These are phyloP conservation scores for Coffea eugenioides DNA, from an alignment of 257 asterid species.

Conservation along the genomic window DNA sequence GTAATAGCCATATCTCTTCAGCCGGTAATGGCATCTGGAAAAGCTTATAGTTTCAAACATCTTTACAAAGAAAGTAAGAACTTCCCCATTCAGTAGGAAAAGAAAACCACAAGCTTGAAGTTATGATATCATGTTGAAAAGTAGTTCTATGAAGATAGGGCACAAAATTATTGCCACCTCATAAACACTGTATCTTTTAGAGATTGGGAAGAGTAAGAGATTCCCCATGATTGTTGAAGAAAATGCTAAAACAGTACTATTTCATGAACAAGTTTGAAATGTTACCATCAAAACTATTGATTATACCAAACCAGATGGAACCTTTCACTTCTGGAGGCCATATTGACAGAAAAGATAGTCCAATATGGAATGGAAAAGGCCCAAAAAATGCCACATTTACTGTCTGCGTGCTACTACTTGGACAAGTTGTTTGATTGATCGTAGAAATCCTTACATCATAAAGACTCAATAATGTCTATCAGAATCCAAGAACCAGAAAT, in stretches of 20 bases:
- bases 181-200: neutral
- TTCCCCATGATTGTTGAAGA: neutral
- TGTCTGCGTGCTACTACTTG: neutral
- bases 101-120: neutral
- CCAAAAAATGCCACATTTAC: constrained; percentile 5
- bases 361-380: neutral
- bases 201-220: neutral
- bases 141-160: no score
- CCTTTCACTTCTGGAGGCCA: neutral
- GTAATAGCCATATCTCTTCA: neutral
- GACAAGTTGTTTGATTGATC: neutral
- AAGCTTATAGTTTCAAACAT: neutral
- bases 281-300: neutral
- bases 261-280: neutral
- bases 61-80: neutral
- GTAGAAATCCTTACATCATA: neutral
- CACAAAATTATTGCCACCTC: neutral
- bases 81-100: neutral
- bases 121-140: neutral
- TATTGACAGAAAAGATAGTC: neutral
- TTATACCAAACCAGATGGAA: neutral
- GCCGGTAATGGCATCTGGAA: neutral
- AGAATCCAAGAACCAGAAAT: neutral
- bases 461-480: neutral
- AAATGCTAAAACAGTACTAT: neutral